Evolutionary conservation across 768 basidiomycete genomes (phyloP).

Genomic region (Pulveroboletus sp.): DNA sequence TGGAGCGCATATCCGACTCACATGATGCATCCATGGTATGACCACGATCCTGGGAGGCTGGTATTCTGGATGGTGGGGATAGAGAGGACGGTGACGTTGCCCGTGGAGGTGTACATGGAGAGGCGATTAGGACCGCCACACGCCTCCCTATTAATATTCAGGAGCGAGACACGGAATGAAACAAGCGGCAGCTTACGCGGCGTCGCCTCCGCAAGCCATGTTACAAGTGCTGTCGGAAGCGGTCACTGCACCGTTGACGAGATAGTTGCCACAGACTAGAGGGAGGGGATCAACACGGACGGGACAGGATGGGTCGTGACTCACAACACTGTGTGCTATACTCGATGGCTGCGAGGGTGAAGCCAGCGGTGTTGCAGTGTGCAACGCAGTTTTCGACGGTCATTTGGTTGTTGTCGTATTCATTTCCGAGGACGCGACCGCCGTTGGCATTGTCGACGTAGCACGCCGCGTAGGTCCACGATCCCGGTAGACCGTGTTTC

Average conservation of each 20-base stretch:
- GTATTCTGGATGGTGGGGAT: constrained; percentile 57
- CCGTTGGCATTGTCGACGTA: constrained; percentile 73
- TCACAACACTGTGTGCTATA: constrained; percentile 52
- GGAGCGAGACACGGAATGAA: not conserved
- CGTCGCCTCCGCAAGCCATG: constrained; percentile 71
- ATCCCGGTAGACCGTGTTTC: constrained; percentile 37
- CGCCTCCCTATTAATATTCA: constrained; percentile 44
- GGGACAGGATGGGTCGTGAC: constrained; percentile 15
- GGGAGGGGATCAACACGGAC: not conserved
- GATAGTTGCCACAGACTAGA: constrained; percentile 67
- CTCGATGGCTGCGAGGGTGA: constrained; percentile 68
- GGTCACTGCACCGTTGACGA: constrained; percentile 57
- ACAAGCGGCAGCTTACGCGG: constrained; percentile 49
- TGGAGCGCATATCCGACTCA: constrained; percentile 34
- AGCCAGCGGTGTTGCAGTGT: constrained; percentile 53
- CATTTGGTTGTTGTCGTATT: constrained; percentile 35
- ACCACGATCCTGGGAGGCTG: constrained; percentile 60
- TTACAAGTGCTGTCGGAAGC: constrained; percentile 55
- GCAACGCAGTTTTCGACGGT: constrained; percentile 67
- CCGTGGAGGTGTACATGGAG: constrained; percentile 61
- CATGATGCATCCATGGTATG: constrained; percentile 67
- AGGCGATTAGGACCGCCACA: constrained; percentile 76
- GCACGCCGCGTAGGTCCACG: constrained; percentile 63
- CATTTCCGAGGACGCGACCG: constrained; percentile 57
- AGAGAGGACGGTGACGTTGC: constrained; percentile 50